These are phyloP conservation scores for Fusarium secorum DNA, from an alignment of 2,329 filamentous ascomycete genomes.

Conservation along the genomic window DNA sequence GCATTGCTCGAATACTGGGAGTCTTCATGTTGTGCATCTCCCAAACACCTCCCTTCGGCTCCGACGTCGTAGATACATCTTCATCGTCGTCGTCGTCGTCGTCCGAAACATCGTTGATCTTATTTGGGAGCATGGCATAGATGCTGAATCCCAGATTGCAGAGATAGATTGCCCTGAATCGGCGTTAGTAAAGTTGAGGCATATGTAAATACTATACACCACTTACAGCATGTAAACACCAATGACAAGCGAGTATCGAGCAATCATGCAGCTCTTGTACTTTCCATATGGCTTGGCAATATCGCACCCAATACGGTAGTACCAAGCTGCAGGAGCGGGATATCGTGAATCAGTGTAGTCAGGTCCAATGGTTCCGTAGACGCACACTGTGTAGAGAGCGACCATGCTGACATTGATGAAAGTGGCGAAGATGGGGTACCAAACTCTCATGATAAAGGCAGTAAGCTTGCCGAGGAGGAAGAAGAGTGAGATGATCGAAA, in stretches of 20 bases:
- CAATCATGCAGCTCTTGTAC: slow-evolving; percentile 69
- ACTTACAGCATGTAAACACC: slow-evolving; percentile 74
- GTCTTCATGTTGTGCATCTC: slow-evolving; percentile 64
- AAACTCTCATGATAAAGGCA: slow-evolving; percentile 74
- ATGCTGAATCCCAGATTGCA: slow-evolving; percentile 66
- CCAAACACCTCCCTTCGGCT: slow-evolving; percentile 57
- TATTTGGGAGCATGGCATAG: slow-evolving; percentile 66
- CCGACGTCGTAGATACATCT: slow-evolving; percentile 46
- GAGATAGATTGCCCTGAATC: slow-evolving; percentile 64
- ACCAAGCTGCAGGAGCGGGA: slow-evolving; percentile 74
- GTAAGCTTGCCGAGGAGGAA: slow-evolving; percentile 75
- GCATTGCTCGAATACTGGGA: slow-evolving; percentile 47
- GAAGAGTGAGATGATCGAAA: slow-evolving; percentile 79
- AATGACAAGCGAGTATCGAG: slow-evolving; percentile 71
- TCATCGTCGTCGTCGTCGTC: slow-evolving; percentile 54
- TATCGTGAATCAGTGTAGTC: slow-evolving; percentile 73
- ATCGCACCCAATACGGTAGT: slow-evolving; percentile 74
- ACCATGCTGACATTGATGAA: slow-evolving; percentile 65
- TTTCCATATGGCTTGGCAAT: slow-evolving; percentile 63
- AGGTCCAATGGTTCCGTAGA: slow-evolving; percentile 75
- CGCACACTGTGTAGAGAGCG: slow-evolving; percentile 69
- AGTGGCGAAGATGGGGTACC: slow-evolving; percentile 70
- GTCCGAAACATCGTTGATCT: slow-evolving; percentile 57
- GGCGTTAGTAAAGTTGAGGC: not conserved
- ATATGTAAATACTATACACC: not conserved